Evolutionary conservation across 2,329 filamentous ascomycete species (phyloP).

Genomic region (Aspergillus niger): DNA sequence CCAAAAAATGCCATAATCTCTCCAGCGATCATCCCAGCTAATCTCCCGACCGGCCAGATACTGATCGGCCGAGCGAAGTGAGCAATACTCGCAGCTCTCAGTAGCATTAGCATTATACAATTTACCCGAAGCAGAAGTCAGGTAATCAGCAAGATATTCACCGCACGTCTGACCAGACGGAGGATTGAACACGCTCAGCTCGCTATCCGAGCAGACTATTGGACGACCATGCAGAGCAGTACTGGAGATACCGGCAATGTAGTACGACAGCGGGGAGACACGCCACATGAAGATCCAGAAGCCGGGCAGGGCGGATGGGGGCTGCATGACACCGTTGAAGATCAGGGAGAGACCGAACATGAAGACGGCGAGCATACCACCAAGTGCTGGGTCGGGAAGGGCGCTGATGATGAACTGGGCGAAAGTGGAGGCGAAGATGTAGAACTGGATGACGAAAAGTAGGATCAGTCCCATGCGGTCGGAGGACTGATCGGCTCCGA

Average conservation of each 20-base stretch:
- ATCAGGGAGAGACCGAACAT: slow-evolving; percentile 19
- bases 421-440: slow-evolving; percentile 11
- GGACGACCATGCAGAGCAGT: slow-evolving; percentile 66
- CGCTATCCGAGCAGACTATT: slow-evolving; percentile 68
- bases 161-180: slow-evolving; percentile 57
- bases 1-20: slow-evolving; percentile 67
- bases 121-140: slow-evolving; percentile 52
- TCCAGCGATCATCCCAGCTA: slow-evolving; percentile 61
- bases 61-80: slow-evolving; percentile 35
- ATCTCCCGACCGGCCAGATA: slow-evolving; percentile 49
- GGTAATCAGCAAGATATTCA: slow-evolving; percentile 59
- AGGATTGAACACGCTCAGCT: slow-evolving; percentile 67
- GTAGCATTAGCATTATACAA: slow-evolving; percentile 54
- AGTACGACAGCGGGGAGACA: slow-evolving; percentile 38
- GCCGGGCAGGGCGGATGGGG: slow-evolving; percentile 10
- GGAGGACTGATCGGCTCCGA: slow-evolving; percentile 48
- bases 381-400: slow-evolving; percentile 5
- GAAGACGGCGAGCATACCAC: slow-evolving; percentile 14
- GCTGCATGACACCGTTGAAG: slow-evolving; percentile 19
- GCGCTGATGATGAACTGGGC: slow-evolving; percentile 42
- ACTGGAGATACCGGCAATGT: slow-evolving; percentile 71
- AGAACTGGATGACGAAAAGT: slow-evolving; percentile 12
- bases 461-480: slow-evolving; percentile 10
- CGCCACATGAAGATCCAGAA: slow-evolving; percentile 22
- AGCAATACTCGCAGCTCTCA: slow-evolving; percentile 53